Conservation (phyloP, 768 basidiomycete species). For the Naematelia encephala region DNA sequence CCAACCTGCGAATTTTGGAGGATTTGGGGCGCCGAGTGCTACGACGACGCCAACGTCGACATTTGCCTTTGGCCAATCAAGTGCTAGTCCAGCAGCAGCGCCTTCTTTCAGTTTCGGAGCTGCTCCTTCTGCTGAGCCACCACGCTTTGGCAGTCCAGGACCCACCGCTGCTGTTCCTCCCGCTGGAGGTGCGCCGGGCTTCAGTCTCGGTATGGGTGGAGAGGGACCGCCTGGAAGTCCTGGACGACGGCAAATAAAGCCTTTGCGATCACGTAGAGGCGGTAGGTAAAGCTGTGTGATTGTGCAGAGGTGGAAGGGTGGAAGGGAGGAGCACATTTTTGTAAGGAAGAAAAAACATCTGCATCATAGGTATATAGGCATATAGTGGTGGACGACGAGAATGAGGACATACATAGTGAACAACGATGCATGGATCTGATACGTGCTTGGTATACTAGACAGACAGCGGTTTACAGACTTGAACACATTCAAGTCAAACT, state of each 20-base stretch:
- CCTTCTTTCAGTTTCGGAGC: neutral
- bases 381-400: too few relatives aligned
- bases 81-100: neutral
- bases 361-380: too few relatives aligned
- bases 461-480: too few relatives aligned
- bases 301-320: too few relatives aligned
- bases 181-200: constrained; percentile 14
- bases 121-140: constrained; percentile 3
- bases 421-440: too few relatives aligned
- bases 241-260: constrained; percentile 15
- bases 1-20: constrained; percentile 9
- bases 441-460: too few relatives aligned
- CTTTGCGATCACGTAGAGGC: neutral
- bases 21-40: constrained; percentile 3
- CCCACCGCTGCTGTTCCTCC: constrained; percentile 5
- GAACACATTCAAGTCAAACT: too few relatives aligned
- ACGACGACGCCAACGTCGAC: neutral
- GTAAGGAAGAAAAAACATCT: too few relatives aligned
- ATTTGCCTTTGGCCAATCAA: constrained; percentile 5
- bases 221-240: constrained; percentile 20
- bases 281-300: too few relatives aligned
- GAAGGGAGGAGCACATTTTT: too few relatives aligned
- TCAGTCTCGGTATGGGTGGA: constrained; percentile 22
- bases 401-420: too few relatives aligned
- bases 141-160: constrained; percentile 23